Evolutionary conservation across 495 filamentous ascomycete genomes (phyloP).

Genomic region (Xylaria bambusicola): DNA sequence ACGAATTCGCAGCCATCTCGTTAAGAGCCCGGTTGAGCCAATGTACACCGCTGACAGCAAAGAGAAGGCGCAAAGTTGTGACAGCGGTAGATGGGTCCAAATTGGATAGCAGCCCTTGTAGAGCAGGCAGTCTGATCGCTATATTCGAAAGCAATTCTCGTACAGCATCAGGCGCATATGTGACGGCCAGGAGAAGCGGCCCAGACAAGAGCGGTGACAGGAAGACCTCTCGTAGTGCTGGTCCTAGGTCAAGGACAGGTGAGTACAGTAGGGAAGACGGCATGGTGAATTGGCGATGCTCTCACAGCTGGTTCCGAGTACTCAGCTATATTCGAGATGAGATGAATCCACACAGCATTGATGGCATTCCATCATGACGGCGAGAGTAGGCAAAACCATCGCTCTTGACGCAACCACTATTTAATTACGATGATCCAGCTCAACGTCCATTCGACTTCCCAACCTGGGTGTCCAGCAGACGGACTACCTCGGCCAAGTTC

Average conservation of each 20-base stretch:
- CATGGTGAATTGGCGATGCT: neutral
- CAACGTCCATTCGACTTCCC: too few relatives aligned
- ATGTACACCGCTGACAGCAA: conserved; percentile 44
- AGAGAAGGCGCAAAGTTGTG: conserved; percentile 38
- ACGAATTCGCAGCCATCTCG: conserved; percentile 40
- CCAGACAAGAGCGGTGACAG: conserved; percentile 13
- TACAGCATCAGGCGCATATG: conserved; percentile 5
- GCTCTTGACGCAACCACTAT: too few relatives aligned
- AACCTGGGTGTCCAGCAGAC: too few relatives aligned
- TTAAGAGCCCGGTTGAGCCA: conserved; percentile 50
- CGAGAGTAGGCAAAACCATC: too few relatives aligned
- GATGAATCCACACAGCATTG: neutral
- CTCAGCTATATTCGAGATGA: neutral
- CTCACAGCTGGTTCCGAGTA: neutral
- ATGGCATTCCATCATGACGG: neutral
- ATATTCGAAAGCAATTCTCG: neutral
- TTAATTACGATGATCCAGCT: too few relatives aligned
- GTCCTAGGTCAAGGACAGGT: neutral
- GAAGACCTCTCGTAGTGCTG: conserved; percentile 1
- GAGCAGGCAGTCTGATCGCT: neutral
- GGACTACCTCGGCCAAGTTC: too few relatives aligned
- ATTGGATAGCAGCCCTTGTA: neutral
- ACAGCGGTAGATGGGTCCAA: neutral
- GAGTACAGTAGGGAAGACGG: conserved; percentile 9
- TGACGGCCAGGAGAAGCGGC: conserved; percentile 13